Evolutionary conservation across 2,329 filamentous ascomycete species (phyloP), one percentile per base, ranked within the genome.

Genomic region (Colletotrichum siamense): DNA sequence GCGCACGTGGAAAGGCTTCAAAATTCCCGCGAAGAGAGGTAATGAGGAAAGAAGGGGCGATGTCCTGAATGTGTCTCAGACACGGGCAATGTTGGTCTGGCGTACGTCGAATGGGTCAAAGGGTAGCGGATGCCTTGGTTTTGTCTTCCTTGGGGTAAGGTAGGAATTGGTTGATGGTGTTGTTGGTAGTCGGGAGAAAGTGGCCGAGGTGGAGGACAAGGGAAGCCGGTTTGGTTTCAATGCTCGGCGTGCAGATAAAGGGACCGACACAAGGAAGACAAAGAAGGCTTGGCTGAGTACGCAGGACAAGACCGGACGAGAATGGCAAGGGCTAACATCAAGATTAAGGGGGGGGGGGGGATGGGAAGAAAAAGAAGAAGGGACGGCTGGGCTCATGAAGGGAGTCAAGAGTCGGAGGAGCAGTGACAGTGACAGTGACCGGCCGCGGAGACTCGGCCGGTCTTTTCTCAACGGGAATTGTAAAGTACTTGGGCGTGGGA

Each of bases 311-410:
- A 36, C 26, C 28, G 22, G 63, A 73, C 32, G 63, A 49, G 55
- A 39, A 59, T 34, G 59, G 49, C n/a, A 73, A 75, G 71, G 73
- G 69, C 69, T 67, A 62, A 62, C 55, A 67, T 26, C 71, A 28
- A 30, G 28, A 28, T 34, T 69, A 59, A 73, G 55, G 18, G 39
- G 71, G 57, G 65, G 28, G 28, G 26, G 26, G 5, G 4, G 8
- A 24, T 49, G 59, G 72, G 16, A 24, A 15, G 22, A 18, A 26
- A 26, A 26, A 26, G 24, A 26, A 26, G 5, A 26, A 26, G 59
- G 59, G 36, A 28, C 22, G 44, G 34, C 28, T 32, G 12, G 59
- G 12, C 30, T 63, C 57, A 70, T 26, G 57, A 64, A 24, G 36
- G 44, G 32, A 59, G 32, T 59, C 22, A 13, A 30, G 39, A 49